A percentile compares a stretch with the other conserved stretches of the same genome.
phyloP scores from a whole-genome alignment of 306 rosid genomes.

The Hippophae rhamnoides region DNA sequence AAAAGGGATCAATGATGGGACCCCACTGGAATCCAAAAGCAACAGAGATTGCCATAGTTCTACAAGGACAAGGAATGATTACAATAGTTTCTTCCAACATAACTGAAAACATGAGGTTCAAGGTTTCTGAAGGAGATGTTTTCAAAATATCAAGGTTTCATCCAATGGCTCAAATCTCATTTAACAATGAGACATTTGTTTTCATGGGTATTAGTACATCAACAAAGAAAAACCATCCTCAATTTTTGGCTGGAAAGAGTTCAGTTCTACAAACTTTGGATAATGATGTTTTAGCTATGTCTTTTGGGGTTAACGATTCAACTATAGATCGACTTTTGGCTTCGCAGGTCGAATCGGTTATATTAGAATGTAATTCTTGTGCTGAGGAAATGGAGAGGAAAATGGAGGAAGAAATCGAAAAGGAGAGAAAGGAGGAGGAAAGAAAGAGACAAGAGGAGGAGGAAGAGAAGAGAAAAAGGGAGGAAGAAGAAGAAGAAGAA shows the following conservation, averaged over 20 bases:
- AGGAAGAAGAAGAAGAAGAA: constrained; percentile 10
- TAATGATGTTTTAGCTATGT: constrained; percentile 41
- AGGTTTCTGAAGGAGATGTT: constrained; percentile 59
- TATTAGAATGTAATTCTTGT: constrained; percentile 60
- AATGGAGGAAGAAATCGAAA: constrained; percentile 42
- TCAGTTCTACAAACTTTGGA: constrained; percentile 50
- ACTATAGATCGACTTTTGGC: constrained; percentile 41
- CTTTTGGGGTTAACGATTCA: constrained; percentile 44
- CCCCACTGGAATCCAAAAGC: constrained; percentile 90
- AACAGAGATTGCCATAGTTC: constrained; percentile 51
- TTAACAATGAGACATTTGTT: constrained; percentile 47
- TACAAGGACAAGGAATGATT: constrained; percentile 70
- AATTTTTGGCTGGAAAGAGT: constrained; percentile 55
- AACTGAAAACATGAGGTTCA: constrained; percentile 40
- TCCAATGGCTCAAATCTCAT: constrained; percentile 90
- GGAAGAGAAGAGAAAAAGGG: constrained; percentile 5
- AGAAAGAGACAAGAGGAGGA: constrained; percentile 11
- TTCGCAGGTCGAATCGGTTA: constrained; percentile 36
- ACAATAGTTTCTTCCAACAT: constrained; percentile 43
- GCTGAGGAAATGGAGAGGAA: constrained; percentile 70
- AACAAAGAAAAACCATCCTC: constrained; percentile 36
- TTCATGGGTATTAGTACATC: constrained; percentile 79
- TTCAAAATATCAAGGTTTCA: constrained; percentile 67
- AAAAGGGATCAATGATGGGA: constrained; percentile 78
- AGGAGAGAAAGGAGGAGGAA: constrained; percentile 23